Conservation (phyloP, 306 rosid genomes). For the Oxytropis ochrocephala region DNA sequence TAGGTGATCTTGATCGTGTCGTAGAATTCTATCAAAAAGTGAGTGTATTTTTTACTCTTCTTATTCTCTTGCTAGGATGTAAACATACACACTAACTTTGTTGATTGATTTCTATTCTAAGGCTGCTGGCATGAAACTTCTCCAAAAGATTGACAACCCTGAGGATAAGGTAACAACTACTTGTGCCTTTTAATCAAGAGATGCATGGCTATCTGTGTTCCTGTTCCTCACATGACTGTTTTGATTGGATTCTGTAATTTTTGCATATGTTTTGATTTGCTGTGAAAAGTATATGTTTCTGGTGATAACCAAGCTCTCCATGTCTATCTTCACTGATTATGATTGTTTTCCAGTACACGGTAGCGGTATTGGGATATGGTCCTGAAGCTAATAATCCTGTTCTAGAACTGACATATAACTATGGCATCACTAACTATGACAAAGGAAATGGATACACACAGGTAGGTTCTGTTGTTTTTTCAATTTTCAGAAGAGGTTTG, state of each 20-base stretch:
- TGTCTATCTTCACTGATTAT: background rate
- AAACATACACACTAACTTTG: constrained; percentile 3
- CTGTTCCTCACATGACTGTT: background rate
- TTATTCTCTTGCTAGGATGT: constrained; percentile 3
- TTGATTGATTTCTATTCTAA: constrained; percentile 24
- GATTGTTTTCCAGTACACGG: constrained; percentile 44
- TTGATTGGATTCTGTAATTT: background rate
- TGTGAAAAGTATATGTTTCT: background rate
- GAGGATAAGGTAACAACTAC: constrained; percentile 62
- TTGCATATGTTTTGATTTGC: background rate
- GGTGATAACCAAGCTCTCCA: background rate
- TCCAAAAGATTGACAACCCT: constrained; percentile 64
- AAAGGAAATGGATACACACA: constrained; percentile 86
- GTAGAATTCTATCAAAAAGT: constrained; percentile 78
- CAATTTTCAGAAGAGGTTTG: background rate
- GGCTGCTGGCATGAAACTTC: constrained; percentile 96
- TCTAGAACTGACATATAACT: constrained; percentile 82
- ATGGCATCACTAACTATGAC: constrained; percentile 75
- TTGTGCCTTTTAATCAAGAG: background rate
- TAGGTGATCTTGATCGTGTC: constrained; percentile 80
- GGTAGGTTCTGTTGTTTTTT: constrained; percentile 36
- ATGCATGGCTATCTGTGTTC: constrained; percentile 10
- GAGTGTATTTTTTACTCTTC: constrained; percentile 23
- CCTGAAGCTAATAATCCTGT: constrained; percentile 77
- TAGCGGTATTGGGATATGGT: constrained; percentile 67